These are phyloP conservation scores for Lachnellula occidentalis DNA, from an alignment of 2,329 filamentous ascomycete genomes.

Conservation along the genomic window DNA sequence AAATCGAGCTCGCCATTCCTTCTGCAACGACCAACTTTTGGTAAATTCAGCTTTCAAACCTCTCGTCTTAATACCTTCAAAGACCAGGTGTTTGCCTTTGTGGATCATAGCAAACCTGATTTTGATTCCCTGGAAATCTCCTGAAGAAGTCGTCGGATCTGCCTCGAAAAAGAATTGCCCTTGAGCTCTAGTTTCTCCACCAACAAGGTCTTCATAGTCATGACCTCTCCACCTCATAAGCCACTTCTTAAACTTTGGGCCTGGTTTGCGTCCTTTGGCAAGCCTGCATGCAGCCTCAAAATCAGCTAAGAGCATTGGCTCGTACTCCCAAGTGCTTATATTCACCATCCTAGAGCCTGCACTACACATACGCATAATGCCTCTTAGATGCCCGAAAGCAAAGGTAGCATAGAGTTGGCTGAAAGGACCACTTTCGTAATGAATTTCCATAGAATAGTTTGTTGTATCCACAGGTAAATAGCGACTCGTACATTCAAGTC, in stretches of 20 bases:
- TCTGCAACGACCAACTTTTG: not conserved
- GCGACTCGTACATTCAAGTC: not conserved
- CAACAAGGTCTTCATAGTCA: not conserved
- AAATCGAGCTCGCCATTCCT: not conserved
- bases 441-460: not conserved
- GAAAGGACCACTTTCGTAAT: not conserved
- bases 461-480: not conserved
- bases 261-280: not conserved
- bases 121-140: not conserved
- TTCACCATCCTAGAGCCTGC: not conserved
- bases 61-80: not conserved
- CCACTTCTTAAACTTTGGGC: not conserved
- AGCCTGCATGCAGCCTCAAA: not conserved
- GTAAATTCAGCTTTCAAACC: not conserved
- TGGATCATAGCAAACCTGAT: not conserved
- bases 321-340: not conserved
- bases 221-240: not conserved
- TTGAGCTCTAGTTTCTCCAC: not conserved
- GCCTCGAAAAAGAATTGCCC: not conserved
- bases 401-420: slow-evolving; percentile 6
- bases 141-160: not conserved
- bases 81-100: not conserved
- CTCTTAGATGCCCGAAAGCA: slow-evolving; percentile 2
- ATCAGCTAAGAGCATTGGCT: not conserved
- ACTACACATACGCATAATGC: slow-evolving; percentile 5